These are phyloP conservation scores for Porphyrellus sp. DNA, from an alignment of 1,284 basidiomycete genomes.

Conservation along the genomic window DNA sequence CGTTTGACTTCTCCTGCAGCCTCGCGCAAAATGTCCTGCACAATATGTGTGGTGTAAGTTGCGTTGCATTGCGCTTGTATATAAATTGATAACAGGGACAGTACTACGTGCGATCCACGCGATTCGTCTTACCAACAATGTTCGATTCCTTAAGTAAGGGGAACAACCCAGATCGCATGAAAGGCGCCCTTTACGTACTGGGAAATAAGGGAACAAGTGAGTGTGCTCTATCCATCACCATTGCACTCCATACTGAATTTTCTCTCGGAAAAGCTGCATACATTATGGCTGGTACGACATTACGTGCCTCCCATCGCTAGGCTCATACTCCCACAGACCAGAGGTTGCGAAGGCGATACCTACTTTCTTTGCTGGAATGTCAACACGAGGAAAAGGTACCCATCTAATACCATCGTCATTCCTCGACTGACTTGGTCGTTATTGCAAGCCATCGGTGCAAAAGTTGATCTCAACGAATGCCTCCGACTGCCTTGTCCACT, in stretches of 20 bases:
- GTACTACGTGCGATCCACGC: conserved; percentile 82
- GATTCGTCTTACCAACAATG: conserved; percentile 60
- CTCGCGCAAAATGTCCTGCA: conserved; percentile 74
- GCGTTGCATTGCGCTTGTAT: background rate
- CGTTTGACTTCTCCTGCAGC: conserved; percentile 37
- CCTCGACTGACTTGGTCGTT: conserved; percentile 6
- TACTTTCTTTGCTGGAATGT: conserved; percentile 73
- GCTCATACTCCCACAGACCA: conserved; percentile 49
- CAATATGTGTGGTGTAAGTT: conserved; percentile 60
- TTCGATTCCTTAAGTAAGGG: conserved; percentile 74
- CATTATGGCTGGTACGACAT: conserved; percentile 54
- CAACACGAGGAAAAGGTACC: conserved; percentile 90
- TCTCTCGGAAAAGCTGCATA: conserved; percentile 48
- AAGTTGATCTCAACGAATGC: conserved; percentile 76
- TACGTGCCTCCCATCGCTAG: conserved; percentile 3
- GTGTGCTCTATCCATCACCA: conserved; percentile 11
- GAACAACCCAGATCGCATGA: conserved; percentile 90
- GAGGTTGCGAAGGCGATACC: conserved; percentile 61
- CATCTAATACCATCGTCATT: background rate
- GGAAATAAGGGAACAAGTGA: conserved; percentile 72
- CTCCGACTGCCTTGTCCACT: conserved; percentile 58
- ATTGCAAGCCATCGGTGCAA: conserved; percentile 80
- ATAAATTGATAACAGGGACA: conserved; percentile 31
- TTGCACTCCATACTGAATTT: conserved; percentile 4
- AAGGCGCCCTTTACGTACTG: conserved; percentile 89